phyloP scores from a whole-genome alignment of 352 stramenopile genomes.

The Albugo candida region DNA sequence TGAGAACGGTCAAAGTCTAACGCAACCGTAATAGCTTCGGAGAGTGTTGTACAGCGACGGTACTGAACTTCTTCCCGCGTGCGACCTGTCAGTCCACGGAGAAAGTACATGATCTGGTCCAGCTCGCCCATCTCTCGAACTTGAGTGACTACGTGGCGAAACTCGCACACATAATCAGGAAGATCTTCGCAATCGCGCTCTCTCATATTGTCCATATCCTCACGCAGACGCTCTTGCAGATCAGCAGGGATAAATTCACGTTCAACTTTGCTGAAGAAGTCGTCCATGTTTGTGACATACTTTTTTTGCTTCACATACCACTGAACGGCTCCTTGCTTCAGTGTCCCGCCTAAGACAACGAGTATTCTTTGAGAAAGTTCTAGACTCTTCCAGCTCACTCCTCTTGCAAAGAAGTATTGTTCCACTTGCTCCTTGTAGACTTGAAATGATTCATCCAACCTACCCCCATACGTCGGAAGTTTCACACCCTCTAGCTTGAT shows the following conservation, averaged over 20 bases:
- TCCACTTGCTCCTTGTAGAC: no score
- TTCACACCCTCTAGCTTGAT: no score
- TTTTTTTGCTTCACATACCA: no score
- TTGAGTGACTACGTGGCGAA: conserved; percentile 7
- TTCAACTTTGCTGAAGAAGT: no score
- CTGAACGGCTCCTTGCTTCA: no score
- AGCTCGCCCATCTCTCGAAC: neutral
- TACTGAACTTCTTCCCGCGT: neutral
- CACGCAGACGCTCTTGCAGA: conserved; percentile 10
- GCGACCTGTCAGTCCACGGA: neutral
- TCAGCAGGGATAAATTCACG: conserved; percentile 8
- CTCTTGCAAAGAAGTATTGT: no score
- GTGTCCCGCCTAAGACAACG: no score
- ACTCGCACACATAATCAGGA: conserved; percentile 9
- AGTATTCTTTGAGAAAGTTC: no score
- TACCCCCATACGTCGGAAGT: no score
- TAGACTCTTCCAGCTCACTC: no score
- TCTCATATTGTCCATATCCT: conserved; percentile 7
- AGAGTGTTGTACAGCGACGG: conserved; percentile 6
- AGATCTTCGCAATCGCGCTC: conserved; percentile 5
- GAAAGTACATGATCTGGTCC: neutral
- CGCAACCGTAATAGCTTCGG: conserved; percentile 6
- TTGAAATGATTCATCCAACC: no score
- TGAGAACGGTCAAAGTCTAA: conserved; percentile 13
- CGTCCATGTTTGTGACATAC: no score